phyloP scores from a whole-genome alignment of 176 grass and related monocot species.

The Bonia amplexicaulis region DNA sequence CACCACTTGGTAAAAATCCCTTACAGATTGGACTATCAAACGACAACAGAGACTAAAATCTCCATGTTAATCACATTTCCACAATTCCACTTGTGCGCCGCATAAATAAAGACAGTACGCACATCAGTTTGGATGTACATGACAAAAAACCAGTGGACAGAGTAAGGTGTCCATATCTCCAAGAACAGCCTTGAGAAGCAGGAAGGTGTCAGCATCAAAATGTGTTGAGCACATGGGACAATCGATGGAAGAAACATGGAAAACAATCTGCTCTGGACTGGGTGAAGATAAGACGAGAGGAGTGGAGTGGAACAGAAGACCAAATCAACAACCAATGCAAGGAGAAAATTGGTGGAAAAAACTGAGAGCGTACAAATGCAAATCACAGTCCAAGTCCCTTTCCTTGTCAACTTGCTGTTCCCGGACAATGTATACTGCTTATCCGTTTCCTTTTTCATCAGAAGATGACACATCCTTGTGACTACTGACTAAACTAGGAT shows the following conservation, averaged over 20 bases:
- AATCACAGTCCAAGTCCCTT: constrained; percentile 10
- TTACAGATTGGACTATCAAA: neutral
- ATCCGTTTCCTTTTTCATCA: constrained; percentile 23
- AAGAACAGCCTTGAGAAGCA: constrained; percentile 26
- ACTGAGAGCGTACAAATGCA: constrained; percentile 15
- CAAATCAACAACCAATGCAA: neutral
- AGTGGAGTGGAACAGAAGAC: neutral
- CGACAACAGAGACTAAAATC: neutral
- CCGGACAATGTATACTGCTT: neutral
- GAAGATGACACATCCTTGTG: neutral
- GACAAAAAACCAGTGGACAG: constrained; percentile 11
- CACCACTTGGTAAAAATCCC: neutral
- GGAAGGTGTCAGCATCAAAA: neutral
- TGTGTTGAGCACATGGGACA: constrained; percentile 23
- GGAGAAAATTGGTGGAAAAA: constrained; percentile 31
- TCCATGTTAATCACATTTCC: neutral
- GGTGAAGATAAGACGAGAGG: neutral
- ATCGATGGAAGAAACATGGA: constrained; percentile 33
- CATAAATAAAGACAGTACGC: neutral
- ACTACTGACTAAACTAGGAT: constrained; percentile 16
- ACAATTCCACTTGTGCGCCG: neutral
- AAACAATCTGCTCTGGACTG: neutral
- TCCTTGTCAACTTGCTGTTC: constrained; percentile 23
- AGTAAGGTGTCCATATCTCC: constrained; percentile 18
- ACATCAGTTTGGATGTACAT: neutral